These are phyloP conservation scores for Sonneratia alba DNA, from an alignment of 345 rosid genomes.

Conservation along the genomic window DNA sequence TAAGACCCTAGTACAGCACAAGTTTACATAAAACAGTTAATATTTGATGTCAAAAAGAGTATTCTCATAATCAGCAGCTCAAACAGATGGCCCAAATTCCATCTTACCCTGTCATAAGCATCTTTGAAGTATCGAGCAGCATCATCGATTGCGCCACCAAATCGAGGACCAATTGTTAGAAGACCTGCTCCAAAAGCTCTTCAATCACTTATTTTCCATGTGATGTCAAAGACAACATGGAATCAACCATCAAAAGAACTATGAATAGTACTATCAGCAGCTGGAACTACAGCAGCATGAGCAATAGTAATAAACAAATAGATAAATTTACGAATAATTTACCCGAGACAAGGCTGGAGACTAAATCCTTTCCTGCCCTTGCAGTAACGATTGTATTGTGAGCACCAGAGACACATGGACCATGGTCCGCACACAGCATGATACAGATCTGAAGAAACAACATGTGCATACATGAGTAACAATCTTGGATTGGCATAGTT, in stretches of 20 bases:
- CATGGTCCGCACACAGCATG: slow-evolving; percentile 96
- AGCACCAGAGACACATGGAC: slow-evolving; percentile 97
- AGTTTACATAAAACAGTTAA: background rate
- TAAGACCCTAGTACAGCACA: slow-evolving; percentile 44
- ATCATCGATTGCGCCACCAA: slow-evolving; percentile 98
- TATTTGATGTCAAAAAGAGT: background rate
- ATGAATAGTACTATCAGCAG: background rate
- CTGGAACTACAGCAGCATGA: background rate
- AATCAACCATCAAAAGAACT: background rate
- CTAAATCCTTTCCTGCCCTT: slow-evolving; percentile 97
- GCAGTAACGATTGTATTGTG: slow-evolving; percentile 98
- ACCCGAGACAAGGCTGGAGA: slow-evolving; percentile 95
- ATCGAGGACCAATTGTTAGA: slow-evolving; percentile 94
- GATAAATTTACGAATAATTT: background rate
- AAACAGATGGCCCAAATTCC: background rate
- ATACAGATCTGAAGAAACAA: slow-evolving; percentile 66
- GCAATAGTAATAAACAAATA: background rate
- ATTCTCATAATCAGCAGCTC: background rate
- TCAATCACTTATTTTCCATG: background rate
- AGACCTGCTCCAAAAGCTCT: slow-evolving; percentile 50
- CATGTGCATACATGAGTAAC: background rate
- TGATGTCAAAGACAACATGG: background rate
- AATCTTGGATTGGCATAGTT: background rate
- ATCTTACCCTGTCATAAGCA: slow-evolving; percentile 76
- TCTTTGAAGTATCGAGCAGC: slow-evolving; percentile 98